phyloP scores from a whole-genome alignment of 2,329 filamentous ascomycete genomes.

The Colletotrichum orbiculare region DNA sequence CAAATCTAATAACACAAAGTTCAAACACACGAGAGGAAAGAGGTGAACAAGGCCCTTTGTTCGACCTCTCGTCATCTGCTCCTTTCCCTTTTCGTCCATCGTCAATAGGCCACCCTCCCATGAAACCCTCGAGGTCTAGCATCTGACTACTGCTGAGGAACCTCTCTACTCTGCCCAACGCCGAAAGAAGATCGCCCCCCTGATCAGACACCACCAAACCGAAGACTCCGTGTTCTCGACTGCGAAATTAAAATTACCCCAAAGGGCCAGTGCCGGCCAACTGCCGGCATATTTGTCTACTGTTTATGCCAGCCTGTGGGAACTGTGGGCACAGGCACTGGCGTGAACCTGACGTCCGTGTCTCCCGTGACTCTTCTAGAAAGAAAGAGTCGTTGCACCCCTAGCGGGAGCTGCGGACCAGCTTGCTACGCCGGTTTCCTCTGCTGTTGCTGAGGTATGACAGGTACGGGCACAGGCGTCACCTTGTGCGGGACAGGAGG shows the following conservation, averaged over 20 bases:
- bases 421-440: slow-evolving; percentile 30
- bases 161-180: slow-evolving; percentile 19
- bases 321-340: neutral
- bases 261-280: no score
- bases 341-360: neutral
- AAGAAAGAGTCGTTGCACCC: neutral
- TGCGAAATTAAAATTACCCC: neutral
- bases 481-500: slow-evolving; percentile 53
- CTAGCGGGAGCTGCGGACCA: neutral
- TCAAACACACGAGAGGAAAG: slow-evolving; percentile 29
- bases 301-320: neutral
- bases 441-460: slow-evolving; percentile 53
- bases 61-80: neutral
- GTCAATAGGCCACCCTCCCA: slow-evolving; percentile 15
- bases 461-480: slow-evolving; percentile 56
- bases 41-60: neutral
- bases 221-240: slow-evolving; percentile 4
- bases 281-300: neutral
- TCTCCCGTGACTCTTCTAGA: neutral
- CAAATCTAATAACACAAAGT: slow-evolving; percentile 33
- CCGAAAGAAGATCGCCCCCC: slow-evolving; percentile 25
- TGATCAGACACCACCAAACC: slow-evolving; percentile 24
- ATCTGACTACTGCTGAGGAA: slow-evolving; percentile 11
- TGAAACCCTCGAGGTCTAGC: slow-evolving; percentile 3
- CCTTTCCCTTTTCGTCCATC: slow-evolving; percentile 20